Base-by-base conservation (phyloP, 1,284 basidiomycete species). In the Fomes fomentarius region DNA sequence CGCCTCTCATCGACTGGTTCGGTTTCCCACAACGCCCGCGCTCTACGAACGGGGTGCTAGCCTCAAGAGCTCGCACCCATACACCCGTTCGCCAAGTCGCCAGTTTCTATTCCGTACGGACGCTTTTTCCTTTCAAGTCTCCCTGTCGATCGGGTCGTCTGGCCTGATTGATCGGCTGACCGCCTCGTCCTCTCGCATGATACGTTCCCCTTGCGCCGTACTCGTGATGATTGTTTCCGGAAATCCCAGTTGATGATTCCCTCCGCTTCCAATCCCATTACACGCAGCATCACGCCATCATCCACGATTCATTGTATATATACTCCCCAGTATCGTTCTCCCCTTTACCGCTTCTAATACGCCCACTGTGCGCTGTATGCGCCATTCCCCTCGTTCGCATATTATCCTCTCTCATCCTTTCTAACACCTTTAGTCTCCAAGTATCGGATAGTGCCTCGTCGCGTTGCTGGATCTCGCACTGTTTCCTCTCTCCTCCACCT, bases 401-500 rank as follows among this genome's bases (percentile, higher is more conserved):
- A 30, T 12, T 52, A 43, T 50, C 63, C 62, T 66, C 63, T 64
- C 63, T 66, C 62, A 63, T 54, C 54, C n/a, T n/a, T n/a, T n/a
- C n/a, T n/a, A n/a, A n/a, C n/a, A n/a, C n/a, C n/a, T n/a, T n/a
- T n/a, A n/a, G n/a, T n/a, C n/a, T n/a, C n/a, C n/a, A n/a, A n/a
- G 41, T 58, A 54, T 57, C 54, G 38, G 11, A 22, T 42, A 30
- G 28, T 57, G 53, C 42, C 57, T 78, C 76, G 38, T 54, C 45
- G 44, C 56, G 49, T 55, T 64, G 56, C 60, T 63, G 61, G 54
- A 59, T 61, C 54, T 62, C 47, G 37, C 45, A 25, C 38, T 47
- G 76, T 84, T 81, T 85, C 88, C 84, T 72, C 75, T 72, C 56
- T 80, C 78, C 77, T 67, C 81, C 82, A 81, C 80, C 76, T 81